Conservation (phyloP, 495 filamentous ascomycete species). For the Tuber indicum region DNA sequence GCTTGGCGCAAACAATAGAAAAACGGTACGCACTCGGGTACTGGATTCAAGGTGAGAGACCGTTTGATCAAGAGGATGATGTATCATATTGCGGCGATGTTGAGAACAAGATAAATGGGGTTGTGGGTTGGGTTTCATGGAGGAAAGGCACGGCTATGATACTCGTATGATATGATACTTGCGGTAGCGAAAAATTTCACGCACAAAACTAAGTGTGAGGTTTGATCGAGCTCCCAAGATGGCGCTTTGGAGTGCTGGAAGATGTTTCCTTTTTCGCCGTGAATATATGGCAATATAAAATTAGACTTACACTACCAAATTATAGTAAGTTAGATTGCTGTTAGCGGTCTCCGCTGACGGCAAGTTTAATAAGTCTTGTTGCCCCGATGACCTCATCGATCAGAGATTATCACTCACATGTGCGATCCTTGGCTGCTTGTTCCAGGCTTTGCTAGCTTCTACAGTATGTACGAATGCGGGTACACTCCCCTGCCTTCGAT, state of each 20-base stretch:
- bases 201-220: neutral
- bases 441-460: neutral
- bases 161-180: neutral
- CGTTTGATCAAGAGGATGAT: neutral
- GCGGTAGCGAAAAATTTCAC: neutral
- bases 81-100: neutral
- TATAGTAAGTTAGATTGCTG: neutral
- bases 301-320: neutral
- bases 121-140: neutral
- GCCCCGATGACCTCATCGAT: neutral
- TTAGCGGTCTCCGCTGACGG: neutral
- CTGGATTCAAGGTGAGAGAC: neutral
- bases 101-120: neutral
- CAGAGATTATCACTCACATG: neutral
- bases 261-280: neutral
- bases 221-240: neutral
- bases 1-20: neutral
- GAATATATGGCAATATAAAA: neutral
- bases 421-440: neutral
- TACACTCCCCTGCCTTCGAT: neutral
- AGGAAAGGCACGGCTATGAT: neutral
- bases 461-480: too few relatives aligned
- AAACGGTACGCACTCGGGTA: neutral
- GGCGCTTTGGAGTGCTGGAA: neutral
- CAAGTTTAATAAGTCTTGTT: neutral